Evolutionary conservation across 495 filamentous ascomycete species (phyloP).

Genomic region (Emericellopsis terricola): DNA sequence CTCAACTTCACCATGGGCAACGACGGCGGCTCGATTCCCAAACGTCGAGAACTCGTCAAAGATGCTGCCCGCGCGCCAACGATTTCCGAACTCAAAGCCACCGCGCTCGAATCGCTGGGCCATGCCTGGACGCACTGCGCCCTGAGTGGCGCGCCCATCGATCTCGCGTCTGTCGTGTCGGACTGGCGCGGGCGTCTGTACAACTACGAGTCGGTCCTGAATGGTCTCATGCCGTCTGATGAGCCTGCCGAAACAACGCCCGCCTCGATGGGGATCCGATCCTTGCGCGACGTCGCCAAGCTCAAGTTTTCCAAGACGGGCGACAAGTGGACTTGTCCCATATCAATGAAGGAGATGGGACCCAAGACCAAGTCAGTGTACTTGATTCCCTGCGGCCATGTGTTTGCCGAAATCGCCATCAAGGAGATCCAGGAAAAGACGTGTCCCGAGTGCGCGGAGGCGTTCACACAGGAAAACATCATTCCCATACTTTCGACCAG

Average conservation of each 20-base stretch:
- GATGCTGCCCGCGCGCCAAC: slow-evolving; percentile 65
- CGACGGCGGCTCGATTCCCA: slow-evolving; percentile 82
- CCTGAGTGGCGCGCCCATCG: slow-evolving; percentile 57
- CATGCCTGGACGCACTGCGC: slow-evolving; percentile 80
- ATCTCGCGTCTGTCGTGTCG: slow-evolving; percentile 55
- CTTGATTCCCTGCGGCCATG: slow-evolving; percentile 88
- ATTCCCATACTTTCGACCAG: slow-evolving; percentile 65
- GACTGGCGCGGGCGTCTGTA: slow-evolving; percentile 77
- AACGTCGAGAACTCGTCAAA: slow-evolving; percentile 85
- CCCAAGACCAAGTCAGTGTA: slow-evolving; percentile 68
- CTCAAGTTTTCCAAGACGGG: slow-evolving; percentile 49
- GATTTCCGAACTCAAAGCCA: slow-evolving; percentile 79
- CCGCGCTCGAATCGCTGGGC: slow-evolving; percentile 60
- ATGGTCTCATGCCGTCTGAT: slow-evolving; percentile 53
- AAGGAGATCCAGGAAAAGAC: slow-evolving; percentile 44
- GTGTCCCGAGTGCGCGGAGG: slow-evolving; percentile 52
- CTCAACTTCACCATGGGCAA: slow-evolving; percentile 93
- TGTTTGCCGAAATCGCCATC: slow-evolving; percentile 70
- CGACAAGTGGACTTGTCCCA: slow-evolving; percentile 58
- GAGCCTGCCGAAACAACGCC: slow-evolving; percentile 48
- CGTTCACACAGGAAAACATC: slow-evolving; percentile 58
- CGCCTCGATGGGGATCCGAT: slow-evolving; percentile 53
- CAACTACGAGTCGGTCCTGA: slow-evolving; percentile 83
- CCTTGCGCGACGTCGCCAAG: slow-evolving; percentile 74
- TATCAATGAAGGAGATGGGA: slow-evolving; percentile 76